Percentiles rank a stretch among this genome's conserved stretches.
phyloP scores from a whole-genome alignment of 1,284 basidiomycete genomes.

The Apiotrichum mycotoxinovorans region DNA sequence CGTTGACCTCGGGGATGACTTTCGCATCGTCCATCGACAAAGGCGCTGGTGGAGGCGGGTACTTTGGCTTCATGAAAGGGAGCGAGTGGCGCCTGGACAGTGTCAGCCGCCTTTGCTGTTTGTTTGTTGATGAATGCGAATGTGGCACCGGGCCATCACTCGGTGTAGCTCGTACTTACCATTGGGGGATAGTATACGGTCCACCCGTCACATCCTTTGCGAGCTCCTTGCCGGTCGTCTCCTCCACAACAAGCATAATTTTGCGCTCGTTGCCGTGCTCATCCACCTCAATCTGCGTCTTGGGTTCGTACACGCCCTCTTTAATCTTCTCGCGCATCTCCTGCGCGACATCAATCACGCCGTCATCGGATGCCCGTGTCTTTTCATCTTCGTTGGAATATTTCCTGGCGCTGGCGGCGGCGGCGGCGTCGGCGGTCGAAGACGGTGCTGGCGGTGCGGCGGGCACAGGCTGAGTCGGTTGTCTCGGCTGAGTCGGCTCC shows the following conservation, averaged over 20 bases:
- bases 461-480: too few relatives aligned
- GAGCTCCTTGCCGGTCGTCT: slow-evolving; percentile 38
- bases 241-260: slow-evolving; percentile 41
- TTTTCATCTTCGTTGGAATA: neutral
- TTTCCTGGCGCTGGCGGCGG: neutral
- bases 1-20: slow-evolving; percentile 56
- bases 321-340: slow-evolving; percentile 6
- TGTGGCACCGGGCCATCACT: too few relatives aligned
- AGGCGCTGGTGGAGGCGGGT: slow-evolving; percentile 54
- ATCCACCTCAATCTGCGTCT: slow-evolving; percentile 22
- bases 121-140: neutral
- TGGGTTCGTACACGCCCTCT: slow-evolving; percentile 11
- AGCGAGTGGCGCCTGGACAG: slow-evolving; percentile 43
- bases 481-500: neutral
- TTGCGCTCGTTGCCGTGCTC: slow-evolving; percentile 33
- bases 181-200: slow-evolving; percentile 41
- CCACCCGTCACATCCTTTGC: slow-evolving; percentile 39
- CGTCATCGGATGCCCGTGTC: neutral
- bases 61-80: slow-evolving; percentile 46
- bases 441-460: neutral
- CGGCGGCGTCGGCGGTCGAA: neutral
- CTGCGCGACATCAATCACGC: neutral
- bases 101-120: too few relatives aligned
- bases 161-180: slow-evolving; percentile 31
- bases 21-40: slow-evolving; percentile 58